Evolutionary conservation across 164 flowering plant genomes (phyloP).

Genomic region (Echeveria elegans): DNA sequence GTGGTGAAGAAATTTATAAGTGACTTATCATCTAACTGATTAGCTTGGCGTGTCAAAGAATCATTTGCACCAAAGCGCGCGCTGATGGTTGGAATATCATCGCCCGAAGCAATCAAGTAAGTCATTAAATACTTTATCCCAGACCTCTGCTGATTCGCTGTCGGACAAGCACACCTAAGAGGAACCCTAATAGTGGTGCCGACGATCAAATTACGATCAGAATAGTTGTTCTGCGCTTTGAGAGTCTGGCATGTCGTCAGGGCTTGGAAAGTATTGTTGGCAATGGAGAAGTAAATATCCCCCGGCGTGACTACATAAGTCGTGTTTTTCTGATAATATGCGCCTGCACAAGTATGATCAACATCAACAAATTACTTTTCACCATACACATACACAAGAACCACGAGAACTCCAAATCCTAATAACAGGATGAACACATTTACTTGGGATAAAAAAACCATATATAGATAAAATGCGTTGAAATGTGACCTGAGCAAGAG

Average conservation of each 20-base stretch:
- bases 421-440: too few relatives aligned
- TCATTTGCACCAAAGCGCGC: slow-evolving; percentile 24
- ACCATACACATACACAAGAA: neutral
- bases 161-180: slow-evolving; percentile 66
- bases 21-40: slow-evolving; percentile 18
- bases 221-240: slow-evolving; percentile 28
- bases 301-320: slow-evolving; percentile 16
- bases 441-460: too few relatives aligned
- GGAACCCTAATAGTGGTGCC: slow-evolving; percentile 33
- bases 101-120: slow-evolving; percentile 27
- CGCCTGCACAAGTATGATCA: neutral
- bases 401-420: too few relatives aligned
- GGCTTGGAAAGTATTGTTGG: slow-evolving; percentile 64
- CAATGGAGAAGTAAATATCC: slow-evolving; percentile 44
- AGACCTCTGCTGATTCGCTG: slow-evolving; percentile 25
- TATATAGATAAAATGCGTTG: too few relatives aligned
- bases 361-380: neutral
- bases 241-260: slow-evolving; percentile 65
- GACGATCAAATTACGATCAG: slow-evolving; percentile 11
- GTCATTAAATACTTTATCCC: slow-evolving; percentile 42
- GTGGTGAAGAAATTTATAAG: slow-evolving; percentile 38
- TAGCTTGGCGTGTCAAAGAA: slow-evolving; percentile 34
- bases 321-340: slow-evolving; percentile 41
- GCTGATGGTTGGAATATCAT: slow-evolving; percentile 25
- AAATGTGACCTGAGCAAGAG: slow-evolving; percentile 26